Base-by-base conservation (phyloP, 176 grass and related monocot species). In the Carex littledalei region DNA sequence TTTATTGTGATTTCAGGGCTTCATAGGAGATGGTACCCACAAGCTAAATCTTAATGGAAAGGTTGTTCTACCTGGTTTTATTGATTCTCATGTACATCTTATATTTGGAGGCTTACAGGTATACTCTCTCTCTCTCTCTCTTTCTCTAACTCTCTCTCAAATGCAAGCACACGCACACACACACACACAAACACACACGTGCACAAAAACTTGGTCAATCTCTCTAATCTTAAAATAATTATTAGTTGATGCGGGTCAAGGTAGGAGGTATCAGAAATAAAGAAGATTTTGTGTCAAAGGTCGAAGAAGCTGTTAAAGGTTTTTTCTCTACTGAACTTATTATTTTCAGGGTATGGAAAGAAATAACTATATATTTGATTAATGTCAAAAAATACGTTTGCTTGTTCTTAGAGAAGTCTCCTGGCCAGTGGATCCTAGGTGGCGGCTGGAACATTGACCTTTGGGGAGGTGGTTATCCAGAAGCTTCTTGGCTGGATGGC, bases 31-130 rank as follows among this genome's bases (percentile, higher is more conserved):
- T 12, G 70, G 52, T 71, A 95, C 91, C 1, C 0, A 20, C 1
- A 85, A 91, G 37, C 35, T 99, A 84, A 91, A 88, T 88, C 93
- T 95, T 80, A 88, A 88, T 71, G 93, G 93, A 15, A 94, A 92
- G 45, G 88, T 99, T 79, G 90, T 99, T 45, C 55, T 99, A 22
- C 93, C 93, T 0, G 96, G 96, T 15, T 94, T 99, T 84, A 91
- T 99, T 39, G 96, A 99, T 89, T 99, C 96, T 37, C 96, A 99
- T 82, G 90, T 91, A 31, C 96, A 99, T 81, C 66, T 99, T 53
- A 88, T 99, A 59, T 72, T 76, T 12, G 96, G 91, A 22, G 96
- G 93, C 8, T 54, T 99, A 68, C 88, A 85, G 88, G 96, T 94
- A 87, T 0, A 14, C 22, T 84, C 69, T 11, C 62, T 17, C 68